Evolutionary conservation across 2,329 filamentous ascomycete genomes (phyloP).

Genomic region (Apiospora rasikravindrae): DNA sequence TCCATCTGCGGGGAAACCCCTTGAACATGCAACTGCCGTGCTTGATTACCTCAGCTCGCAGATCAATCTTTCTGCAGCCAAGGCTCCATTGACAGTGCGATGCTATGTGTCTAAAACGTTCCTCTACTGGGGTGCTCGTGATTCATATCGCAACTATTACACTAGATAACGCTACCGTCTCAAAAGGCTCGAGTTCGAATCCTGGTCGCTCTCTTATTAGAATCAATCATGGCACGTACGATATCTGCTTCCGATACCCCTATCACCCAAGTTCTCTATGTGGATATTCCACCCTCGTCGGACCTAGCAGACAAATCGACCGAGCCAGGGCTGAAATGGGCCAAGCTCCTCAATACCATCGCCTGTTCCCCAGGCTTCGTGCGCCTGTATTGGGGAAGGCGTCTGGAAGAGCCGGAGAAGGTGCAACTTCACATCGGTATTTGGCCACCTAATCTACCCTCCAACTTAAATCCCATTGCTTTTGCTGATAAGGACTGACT

Average conservation of each 20-base stretch:
- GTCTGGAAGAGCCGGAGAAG: constrained; percentile 36
- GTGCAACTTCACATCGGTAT: constrained; percentile 39
- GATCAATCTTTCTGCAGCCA: background rate
- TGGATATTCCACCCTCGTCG: background rate
- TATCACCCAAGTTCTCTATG: background rate
- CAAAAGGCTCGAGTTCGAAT: too few species aligned
- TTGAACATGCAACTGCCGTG: background rate
- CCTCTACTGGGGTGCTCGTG: background rate
- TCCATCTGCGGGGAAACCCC: background rate
- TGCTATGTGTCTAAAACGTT: background rate
- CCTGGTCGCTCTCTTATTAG: too few species aligned
- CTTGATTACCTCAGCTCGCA: background rate
- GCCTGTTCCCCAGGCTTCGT: constrained; percentile 29
- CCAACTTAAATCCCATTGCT: background rate
- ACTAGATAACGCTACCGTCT: background rate
- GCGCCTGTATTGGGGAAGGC: constrained; percentile 38
- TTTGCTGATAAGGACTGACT: background rate
- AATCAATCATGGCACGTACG: background rate
- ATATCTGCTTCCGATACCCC: background rate
- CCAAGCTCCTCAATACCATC: constrained; percentile 23
- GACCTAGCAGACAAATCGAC: background rate
- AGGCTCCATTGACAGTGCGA: background rate
- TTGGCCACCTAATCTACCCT: background rate
- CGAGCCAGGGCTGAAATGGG: background rate
- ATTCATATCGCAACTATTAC: background rate